Percentiles rank a stretch among this genome's conserved stretches.
phyloP scores from a whole-genome alignment of 495 filamentous ascomycete species.

The Aspergillus leporis region DNA sequence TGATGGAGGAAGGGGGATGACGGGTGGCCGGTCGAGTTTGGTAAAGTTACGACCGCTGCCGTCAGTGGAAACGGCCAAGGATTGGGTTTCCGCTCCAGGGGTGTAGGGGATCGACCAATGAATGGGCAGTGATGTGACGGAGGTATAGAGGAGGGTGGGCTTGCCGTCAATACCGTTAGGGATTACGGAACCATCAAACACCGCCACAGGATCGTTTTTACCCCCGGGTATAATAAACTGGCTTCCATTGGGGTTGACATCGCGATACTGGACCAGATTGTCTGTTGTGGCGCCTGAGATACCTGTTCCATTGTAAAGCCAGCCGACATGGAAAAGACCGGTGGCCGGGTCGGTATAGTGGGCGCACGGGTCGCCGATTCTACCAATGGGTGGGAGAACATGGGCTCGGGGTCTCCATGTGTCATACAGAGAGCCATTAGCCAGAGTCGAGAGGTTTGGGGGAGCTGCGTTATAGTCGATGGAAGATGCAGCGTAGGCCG shows the following conservation, averaged over 20 bases:
- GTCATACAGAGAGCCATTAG: constrained; percentile 19
- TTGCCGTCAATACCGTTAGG: constrained; percentile 19
- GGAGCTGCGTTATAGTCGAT: constrained; percentile 22
- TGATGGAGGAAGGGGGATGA: constrained; percentile 20
- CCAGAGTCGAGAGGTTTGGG: constrained; percentile 21
- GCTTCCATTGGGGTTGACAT: constrained; percentile 16
- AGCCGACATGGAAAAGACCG: constrained; percentile 26
- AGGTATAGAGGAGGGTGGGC: constrained; percentile 26
- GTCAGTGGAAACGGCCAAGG: constrained; percentile 21
- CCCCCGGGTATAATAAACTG: constrained; percentile 21
- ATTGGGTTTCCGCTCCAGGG: constrained; percentile 23
- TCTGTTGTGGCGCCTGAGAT: constrained; percentile 20
- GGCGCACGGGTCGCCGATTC: constrained; percentile 23
- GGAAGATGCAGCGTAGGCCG: background rate
- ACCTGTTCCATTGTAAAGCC: constrained; percentile 19
- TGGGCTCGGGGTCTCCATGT: constrained; percentile 25
- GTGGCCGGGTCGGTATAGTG: constrained; percentile 26
- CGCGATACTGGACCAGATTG: constrained; percentile 19
- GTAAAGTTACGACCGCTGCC: constrained; percentile 22
- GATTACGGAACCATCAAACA: constrained; percentile 27
- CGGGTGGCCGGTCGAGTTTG: constrained; percentile 18
- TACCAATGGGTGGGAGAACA: constrained; percentile 19
- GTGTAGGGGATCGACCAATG: constrained; percentile 29
- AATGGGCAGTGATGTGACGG: constrained; percentile 24
- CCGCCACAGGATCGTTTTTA: constrained; percentile 22